Conservation (phyloP, 176 grass and related monocot species). For the Oryza meridionalis region DNA sequence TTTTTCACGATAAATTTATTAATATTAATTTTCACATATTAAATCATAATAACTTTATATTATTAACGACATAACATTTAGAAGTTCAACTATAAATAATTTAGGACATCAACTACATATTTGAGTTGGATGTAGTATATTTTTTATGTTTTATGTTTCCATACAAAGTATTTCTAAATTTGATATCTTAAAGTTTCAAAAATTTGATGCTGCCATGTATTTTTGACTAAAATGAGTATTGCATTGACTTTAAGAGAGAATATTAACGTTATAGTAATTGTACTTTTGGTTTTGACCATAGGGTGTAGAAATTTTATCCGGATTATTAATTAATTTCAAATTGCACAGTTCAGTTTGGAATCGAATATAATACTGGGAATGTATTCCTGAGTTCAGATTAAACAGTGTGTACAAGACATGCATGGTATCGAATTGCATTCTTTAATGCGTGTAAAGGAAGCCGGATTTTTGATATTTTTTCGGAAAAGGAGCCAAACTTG, state of each 20-base stretch:
- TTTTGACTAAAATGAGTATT: neutral
- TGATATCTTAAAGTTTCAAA: too few species aligned
- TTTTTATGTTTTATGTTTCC: too few species aligned
- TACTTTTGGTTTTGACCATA: neutral
- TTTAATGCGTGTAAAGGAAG: constrained; percentile 16
- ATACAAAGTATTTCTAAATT: too few species aligned
- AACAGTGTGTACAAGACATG: neutral
- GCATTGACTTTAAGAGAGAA: neutral
- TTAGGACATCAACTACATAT: too few species aligned
- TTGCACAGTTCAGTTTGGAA: neutral
- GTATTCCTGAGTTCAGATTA: neutral
- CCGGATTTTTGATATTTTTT: neutral
- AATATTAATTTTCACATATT: too few species aligned
- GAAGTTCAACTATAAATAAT: too few species aligned
- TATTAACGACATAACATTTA: too few species aligned
- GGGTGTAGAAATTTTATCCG: neutral
- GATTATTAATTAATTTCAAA: neutral
- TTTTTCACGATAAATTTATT: too few species aligned
- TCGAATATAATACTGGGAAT: neutral
- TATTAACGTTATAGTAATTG: neutral
- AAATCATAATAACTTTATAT: too few species aligned
- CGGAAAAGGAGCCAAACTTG: neutral
- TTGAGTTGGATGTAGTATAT: too few species aligned
- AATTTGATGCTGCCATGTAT: too few species aligned
- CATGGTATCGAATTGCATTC: constrained; percentile 27